Conservation (phyloP, 768 basidiomycete species). For the Goffeauzyma gilvescens region DNA sequence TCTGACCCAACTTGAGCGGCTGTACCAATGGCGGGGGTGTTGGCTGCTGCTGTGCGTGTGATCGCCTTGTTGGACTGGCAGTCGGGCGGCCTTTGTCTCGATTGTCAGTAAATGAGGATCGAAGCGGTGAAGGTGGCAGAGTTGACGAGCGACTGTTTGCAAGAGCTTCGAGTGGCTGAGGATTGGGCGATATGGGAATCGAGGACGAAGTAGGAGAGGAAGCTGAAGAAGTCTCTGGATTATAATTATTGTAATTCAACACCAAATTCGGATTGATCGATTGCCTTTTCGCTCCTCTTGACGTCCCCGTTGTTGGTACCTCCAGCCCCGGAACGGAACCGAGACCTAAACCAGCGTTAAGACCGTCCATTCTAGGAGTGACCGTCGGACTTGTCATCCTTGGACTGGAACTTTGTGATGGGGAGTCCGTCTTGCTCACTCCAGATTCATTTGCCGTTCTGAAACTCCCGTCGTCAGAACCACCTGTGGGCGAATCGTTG, state of each 20-base stretch:
- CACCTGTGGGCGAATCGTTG: too few relatives aligned
- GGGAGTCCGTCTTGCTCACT: too few relatives aligned
- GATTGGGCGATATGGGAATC: not conserved
- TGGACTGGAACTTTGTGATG: not conserved
- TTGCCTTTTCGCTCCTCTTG: constrained; percentile 37
- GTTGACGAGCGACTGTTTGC: constrained; percentile 19
- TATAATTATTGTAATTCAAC: constrained; percentile 28
- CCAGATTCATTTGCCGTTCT: too few relatives aligned
- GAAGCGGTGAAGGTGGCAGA: constrained; percentile 29
- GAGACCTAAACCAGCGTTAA: constrained; percentile 25
- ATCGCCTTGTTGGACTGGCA: constrained; percentile 8
- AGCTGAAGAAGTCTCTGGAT: not conserved
- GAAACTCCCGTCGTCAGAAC: too few relatives aligned
- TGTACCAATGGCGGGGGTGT: too few relatives aligned
- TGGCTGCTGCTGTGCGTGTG: too few relatives aligned
- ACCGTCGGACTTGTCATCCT: not conserved
- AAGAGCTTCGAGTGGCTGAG: constrained; percentile 13
- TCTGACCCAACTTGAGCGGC: too few relatives aligned
- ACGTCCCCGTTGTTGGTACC: constrained; percentile 31
- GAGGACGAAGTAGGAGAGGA: not conserved
- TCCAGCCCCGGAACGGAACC: constrained; percentile 18
- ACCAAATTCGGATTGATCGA: constrained; percentile 42
- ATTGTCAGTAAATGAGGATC: constrained; percentile 36
- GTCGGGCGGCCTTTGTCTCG: constrained; percentile 1
- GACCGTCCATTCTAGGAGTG: too few relatives aligned